A percentile compares a stretch with the other conserved stretches of the same genome.
These are phyloP conservation scores for Suillus subalutaceus DNA, from an alignment of 768 basidiomycete genomes.

Conservation along the genomic window DNA sequence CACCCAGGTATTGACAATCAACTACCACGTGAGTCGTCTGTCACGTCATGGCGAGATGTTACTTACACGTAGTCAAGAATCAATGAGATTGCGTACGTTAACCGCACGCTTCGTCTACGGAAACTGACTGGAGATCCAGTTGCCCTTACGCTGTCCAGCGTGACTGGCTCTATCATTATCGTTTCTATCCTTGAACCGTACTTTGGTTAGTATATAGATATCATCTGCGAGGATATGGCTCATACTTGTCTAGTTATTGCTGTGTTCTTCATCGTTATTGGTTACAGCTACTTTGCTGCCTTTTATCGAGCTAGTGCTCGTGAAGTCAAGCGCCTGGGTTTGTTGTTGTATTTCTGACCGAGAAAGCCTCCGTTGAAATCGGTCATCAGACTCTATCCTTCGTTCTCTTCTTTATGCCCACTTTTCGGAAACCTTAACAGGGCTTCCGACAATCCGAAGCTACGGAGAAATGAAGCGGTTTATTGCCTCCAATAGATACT, in stretches of 20 bases:
- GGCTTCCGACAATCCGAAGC: slow-evolving; percentile 70
- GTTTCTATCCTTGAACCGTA: slow-evolving; percentile 62
- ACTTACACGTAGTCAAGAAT: slow-evolving; percentile 38
- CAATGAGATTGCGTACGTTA: slow-evolving; percentile 52
- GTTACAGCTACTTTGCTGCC: slow-evolving; percentile 64
- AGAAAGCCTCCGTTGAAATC: not conserved
- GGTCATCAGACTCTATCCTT: slow-evolving; percentile 59
- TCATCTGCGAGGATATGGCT: not conserved
- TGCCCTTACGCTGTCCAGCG: slow-evolving; percentile 50
- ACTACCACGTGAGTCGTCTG: slow-evolving; percentile 46
- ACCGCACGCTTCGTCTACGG: not conserved
- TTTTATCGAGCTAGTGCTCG: slow-evolving; percentile 75
- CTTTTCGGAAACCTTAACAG: slow-evolving; percentile 76
- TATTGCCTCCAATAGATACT: slow-evolving; percentile 61
- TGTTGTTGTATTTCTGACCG: not conserved
- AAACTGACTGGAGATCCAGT: slow-evolving; percentile 36
- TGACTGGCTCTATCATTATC: slow-evolving; percentile 55
- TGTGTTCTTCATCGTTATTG: slow-evolving; percentile 52
- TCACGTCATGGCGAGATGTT: not conserved
- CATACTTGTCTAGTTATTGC: slow-evolving; percentile 47
- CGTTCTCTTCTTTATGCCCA: slow-evolving; percentile 78
- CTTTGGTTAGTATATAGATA: slow-evolving; percentile 48
- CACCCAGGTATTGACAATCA: slow-evolving; percentile 49
- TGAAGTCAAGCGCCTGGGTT: slow-evolving; percentile 65
- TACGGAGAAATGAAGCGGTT: slow-evolving; percentile 70